Percentiles rank a stretch among this genome's conserved stretches.
Evolutionary conservation across 2,329 filamentous ascomycete species (phyloP).

Genomic region (Penicillium sp.): DNA sequence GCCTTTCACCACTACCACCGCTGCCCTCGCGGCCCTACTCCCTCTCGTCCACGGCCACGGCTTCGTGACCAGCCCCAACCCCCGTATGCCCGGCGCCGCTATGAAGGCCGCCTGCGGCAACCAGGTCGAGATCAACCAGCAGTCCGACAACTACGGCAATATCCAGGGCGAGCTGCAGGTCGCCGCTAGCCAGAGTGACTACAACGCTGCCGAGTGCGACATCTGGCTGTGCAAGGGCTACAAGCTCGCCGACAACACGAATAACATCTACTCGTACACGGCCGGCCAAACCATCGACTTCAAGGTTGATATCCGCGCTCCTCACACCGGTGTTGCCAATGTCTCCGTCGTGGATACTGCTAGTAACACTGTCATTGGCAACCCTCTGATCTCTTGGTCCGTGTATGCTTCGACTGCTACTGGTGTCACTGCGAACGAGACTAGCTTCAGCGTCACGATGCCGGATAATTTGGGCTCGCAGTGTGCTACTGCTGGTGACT

Average conservation of each 20-base stretch:
- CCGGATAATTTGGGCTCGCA: slow-evolving; percentile 37
- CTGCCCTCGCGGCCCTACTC: slow-evolving; percentile 50
- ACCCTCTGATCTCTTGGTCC: slow-evolving; percentile 41
- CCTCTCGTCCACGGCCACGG: slow-evolving; percentile 60
- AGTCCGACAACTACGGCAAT: slow-evolving; percentile 62
- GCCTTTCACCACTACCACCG: slow-evolving; percentile 49
- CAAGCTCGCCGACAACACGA: slow-evolving; percentile 62
- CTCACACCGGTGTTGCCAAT: slow-evolving; percentile 57
- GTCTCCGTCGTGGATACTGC: slow-evolving; percentile 57
- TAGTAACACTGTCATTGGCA: slow-evolving; percentile 48
- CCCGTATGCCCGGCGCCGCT: slow-evolving; percentile 59
- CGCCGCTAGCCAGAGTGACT: slow-evolving; percentile 55
- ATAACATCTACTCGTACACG: slow-evolving; percentile 59
- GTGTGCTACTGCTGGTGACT: slow-evolving; percentile 38
- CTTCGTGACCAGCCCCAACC: slow-evolving; percentile 55
- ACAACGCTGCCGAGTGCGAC: slow-evolving; percentile 55
- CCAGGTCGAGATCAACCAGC: slow-evolving; percentile 61
- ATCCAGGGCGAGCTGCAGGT: slow-evolving; percentile 62
- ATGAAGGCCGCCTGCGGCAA: slow-evolving; percentile 61
- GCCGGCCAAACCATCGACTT: slow-evolving; percentile 54
- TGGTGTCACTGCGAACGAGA: slow-evolving; percentile 35
- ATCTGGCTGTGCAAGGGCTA: slow-evolving; percentile 65
- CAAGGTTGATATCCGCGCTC: slow-evolving; percentile 53
- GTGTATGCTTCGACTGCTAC: slow-evolving; percentile 41
- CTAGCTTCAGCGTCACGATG: slow-evolving; percentile 41